phyloP scores from a whole-genome alignment of 345 rosid genomes.

The Hypericum androsaemum region DNA sequence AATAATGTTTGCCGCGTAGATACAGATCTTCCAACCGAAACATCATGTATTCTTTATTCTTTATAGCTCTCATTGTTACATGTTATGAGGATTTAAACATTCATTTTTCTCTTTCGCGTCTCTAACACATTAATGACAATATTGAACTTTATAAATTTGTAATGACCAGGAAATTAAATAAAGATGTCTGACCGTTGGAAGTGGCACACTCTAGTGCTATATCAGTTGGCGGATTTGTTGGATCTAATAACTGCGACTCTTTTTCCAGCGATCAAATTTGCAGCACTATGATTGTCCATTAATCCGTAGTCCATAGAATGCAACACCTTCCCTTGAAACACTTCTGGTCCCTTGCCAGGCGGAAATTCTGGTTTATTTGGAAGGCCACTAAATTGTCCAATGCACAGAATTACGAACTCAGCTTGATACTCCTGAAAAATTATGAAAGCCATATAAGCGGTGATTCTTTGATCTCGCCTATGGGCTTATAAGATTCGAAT shows the following conservation, averaged over 20 bases:
- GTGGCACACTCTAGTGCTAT: constrained; percentile 33
- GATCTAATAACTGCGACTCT: constrained; percentile 24
- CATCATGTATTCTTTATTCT: no score
- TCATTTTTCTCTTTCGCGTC: no score
- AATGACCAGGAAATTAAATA: no score
- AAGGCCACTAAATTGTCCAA: constrained; percentile 22
- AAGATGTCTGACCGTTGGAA: constrained; percentile 25
- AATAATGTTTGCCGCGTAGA: no score
- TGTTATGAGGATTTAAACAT: no score
- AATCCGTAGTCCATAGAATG: constrained; percentile 30
- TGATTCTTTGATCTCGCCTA: no score
- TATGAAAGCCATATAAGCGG: no score
- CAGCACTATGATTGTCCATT: constrained; percentile 12
- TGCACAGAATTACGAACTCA: constrained; percentile 32
- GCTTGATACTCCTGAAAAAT: constrained; percentile 20
- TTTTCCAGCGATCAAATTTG: constrained; percentile 22
- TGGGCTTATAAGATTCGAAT: no score
- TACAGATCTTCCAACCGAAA: no score
- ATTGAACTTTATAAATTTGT: not conserved
- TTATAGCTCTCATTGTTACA: no score
- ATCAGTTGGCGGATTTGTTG: constrained; percentile 27
- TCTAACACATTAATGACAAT: no score
- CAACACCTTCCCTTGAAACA: constrained; percentile 25
- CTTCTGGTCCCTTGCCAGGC: constrained; percentile 15
- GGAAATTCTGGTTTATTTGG: constrained; percentile 32